Percentiles rank a stretch among this genome's conserved stretches.
phyloP scores from a whole-genome alignment of 2,329 filamentous ascomycete species.

The Emmonsiellopsis sp. region DNA sequence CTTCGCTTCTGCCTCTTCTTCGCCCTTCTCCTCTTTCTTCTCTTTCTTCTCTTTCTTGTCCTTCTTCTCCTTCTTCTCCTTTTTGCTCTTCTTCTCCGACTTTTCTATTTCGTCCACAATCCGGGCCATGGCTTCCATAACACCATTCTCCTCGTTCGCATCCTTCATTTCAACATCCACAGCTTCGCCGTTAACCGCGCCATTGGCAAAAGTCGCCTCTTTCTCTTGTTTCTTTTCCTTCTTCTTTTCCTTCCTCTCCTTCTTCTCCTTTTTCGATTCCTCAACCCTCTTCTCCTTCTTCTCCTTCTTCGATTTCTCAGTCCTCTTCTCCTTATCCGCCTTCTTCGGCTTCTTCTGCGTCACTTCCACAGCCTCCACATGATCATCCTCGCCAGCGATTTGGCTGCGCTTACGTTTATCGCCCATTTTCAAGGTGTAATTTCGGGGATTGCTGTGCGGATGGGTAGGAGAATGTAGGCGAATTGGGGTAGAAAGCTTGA shows the following conservation, averaged over 20 bases:
- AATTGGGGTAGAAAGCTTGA: no score
- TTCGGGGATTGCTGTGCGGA: not conserved
- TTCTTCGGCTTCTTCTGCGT: constrained; percentile 10
- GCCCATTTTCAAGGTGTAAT: constrained; percentile 8
- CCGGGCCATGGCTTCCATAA: constrained; percentile 1
- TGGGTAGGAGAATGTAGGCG: not conserved
- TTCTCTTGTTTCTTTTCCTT: not conserved
- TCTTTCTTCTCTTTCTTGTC: constrained; percentile 2
- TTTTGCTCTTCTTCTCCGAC: not conserved
- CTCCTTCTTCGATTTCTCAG: constrained; percentile 1
- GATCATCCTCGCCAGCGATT: constrained; percentile 5
- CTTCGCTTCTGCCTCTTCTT: constrained; percentile 12
- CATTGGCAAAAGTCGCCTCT: not conserved
- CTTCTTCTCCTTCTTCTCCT: not conserved
- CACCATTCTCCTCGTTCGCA: constrained; percentile 8
- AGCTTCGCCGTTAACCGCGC: constrained; percentile 9
- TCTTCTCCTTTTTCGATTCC: not conserved
- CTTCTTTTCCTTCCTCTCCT: not conserved
- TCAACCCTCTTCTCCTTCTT: constrained; percentile 1
- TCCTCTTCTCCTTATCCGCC: constrained; percentile 2
- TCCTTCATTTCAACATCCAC: constrained; percentile 17
- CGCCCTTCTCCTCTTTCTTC: constrained; percentile 4
- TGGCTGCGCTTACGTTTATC: constrained; percentile 14
- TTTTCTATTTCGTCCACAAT: constrained; percentile 10
- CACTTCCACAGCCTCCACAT: constrained; percentile 8